Percentiles rank a stretch among this genome's conserved stretches.
Evolutionary conservation across 108 stramenopile species (phyloP).

Genomic region (Cylindrotheca closterium): DNA sequence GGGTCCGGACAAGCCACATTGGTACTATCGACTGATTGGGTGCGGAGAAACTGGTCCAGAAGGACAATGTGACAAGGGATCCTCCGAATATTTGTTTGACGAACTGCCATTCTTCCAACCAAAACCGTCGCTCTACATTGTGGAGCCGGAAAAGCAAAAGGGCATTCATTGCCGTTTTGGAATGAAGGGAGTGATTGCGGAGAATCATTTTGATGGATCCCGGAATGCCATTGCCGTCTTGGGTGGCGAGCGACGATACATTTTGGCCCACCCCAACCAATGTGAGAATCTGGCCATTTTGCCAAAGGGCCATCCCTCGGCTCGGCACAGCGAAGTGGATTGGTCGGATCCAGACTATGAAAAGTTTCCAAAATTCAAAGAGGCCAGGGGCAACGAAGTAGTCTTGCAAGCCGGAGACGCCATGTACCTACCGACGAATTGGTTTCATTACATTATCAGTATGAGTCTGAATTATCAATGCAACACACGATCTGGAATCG

Average conservation of each 20-base stretch:
- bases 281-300: constrained; percentile 76
- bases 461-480: constrained; percentile 90
- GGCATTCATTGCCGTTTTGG: constrained; percentile 91
- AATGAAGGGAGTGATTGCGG: constrained; percentile 86
- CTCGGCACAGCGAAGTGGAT: constrained; percentile 75
- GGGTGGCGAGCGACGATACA: constrained; percentile 82
- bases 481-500: constrained; percentile 88
- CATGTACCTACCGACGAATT: constrained; percentile 87
- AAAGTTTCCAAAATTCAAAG: constrained; percentile 64
- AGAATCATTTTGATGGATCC: constrained; percentile 85
- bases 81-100: constrained; percentile 34
- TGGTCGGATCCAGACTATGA: constrained; percentile 87
- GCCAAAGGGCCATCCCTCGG: constrained; percentile 73
- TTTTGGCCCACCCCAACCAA: constrained; percentile 81
- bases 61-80: background rate
- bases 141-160: constrained; percentile 31
- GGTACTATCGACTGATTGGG: constrained; percentile 88
- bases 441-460: constrained; percentile 92
- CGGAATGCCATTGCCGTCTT: constrained; percentile 84
- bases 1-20: constrained; percentile 81
- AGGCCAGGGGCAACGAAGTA: constrained; percentile 66
- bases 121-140: constrained; percentile 52
- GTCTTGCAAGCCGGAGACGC: constrained; percentile 90
- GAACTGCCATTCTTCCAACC: constrained; percentile 60
- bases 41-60: constrained; percentile 52